phyloP scores from a whole-genome alignment of 2,329 filamentous ascomycete genomes.

The Fusarium sp. region DNA sequence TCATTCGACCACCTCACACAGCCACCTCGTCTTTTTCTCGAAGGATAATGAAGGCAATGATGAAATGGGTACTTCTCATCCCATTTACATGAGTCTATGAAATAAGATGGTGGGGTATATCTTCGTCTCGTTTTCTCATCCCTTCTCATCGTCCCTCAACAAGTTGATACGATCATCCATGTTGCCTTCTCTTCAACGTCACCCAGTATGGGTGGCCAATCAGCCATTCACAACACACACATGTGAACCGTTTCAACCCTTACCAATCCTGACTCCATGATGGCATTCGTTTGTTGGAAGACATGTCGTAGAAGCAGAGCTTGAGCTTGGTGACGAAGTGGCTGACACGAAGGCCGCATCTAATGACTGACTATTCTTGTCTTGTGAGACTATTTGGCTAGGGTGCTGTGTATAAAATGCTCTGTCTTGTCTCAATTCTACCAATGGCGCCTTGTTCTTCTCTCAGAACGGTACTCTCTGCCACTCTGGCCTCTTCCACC shows the following conservation, averaged over 20 bases:
- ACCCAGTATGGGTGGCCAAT: neutral
- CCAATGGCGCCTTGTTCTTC: neutral
- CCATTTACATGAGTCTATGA: neutral
- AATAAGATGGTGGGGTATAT: neutral
- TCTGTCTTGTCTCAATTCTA: neutral
- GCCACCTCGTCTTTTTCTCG: neutral
- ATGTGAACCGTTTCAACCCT: neutral
- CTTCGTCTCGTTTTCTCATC: neutral
- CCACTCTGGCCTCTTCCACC: neutral
- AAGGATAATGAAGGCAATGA: neutral
- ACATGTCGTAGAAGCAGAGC: neutral
- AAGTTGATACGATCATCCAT: neutral
- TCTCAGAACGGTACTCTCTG: neutral
- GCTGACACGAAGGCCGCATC: neutral
- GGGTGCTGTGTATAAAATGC: neutral
- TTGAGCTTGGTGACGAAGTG: neutral
- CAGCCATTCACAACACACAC: neutral
- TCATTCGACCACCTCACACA: neutral
- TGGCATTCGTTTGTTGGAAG: neutral
- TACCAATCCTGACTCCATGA: neutral
- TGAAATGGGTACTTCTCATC: neutral
- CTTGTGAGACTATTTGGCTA: neutral
- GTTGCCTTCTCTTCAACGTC: neutral
- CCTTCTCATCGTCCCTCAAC: neutral
- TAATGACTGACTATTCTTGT: neutral